Conservation (phyloP, 2,329 filamentous ascomycete species). For the Colletotrichum sp. region DNA sequence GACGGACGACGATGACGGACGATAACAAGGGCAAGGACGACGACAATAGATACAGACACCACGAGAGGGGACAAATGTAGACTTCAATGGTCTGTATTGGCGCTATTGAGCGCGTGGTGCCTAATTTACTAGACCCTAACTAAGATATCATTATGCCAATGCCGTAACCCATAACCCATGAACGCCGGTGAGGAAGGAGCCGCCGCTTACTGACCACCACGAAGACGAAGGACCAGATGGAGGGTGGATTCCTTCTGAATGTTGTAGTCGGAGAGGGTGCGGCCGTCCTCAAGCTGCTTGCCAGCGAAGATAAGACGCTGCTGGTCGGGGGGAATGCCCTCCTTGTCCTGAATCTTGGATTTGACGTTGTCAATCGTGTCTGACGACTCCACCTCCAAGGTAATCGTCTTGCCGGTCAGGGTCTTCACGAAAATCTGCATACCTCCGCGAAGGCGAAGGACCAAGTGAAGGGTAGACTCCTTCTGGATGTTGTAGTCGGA, state of each 20-base stretch:
- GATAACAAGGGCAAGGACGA: neutral
- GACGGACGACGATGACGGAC: neutral
- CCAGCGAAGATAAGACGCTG: constrained; percentile 93
- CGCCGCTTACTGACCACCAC: constrained; percentile 63
- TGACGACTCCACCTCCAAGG: constrained; percentile 85
- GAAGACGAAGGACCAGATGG: constrained; percentile 82
- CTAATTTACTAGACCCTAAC: constrained; percentile 9
- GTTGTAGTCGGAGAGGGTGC: constrained; percentile 93
- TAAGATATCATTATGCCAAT: constrained; percentile 20
- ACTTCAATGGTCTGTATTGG: constrained; percentile 22
- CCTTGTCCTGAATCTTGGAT: constrained; percentile 91
- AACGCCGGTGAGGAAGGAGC: neutral
- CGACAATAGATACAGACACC: neutral
- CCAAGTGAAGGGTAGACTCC: constrained; percentile 84
- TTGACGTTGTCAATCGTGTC: constrained; percentile 97
- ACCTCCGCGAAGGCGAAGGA: constrained; percentile 86
- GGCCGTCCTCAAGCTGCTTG: constrained; percentile 92
- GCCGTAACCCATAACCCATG: constrained; percentile 22
- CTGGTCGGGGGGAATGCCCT: constrained; percentile 93
- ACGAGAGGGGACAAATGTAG: neutral
- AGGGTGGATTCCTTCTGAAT: constrained; percentile 92
- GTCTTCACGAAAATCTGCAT: constrained; percentile 93
- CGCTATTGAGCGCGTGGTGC: constrained; percentile 10
- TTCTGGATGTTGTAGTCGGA: constrained; percentile 97
- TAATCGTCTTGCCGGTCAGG: constrained; percentile 92